Evolutionary conservation across 1,284 basidiomycete species (phyloP), one percentile per base, ranked within the genome.

Genomic region (Ustilago curta): DNA sequence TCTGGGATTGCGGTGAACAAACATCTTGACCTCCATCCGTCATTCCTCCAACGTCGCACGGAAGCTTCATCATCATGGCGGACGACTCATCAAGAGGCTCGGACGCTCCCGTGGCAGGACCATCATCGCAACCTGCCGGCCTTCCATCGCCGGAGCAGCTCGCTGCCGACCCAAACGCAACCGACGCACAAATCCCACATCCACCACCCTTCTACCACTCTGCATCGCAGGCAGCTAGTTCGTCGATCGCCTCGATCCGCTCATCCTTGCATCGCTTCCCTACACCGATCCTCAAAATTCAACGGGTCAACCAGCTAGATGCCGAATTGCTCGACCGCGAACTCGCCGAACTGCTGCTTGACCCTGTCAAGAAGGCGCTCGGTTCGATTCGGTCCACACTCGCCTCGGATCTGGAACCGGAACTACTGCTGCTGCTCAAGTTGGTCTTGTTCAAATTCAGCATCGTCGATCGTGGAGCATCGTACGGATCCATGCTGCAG

Each of bases 271-370:
- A 81, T 19, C 50, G 63, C n/a, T 82, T 83, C 52, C 73, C 81
- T 12, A 78, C 81, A 16, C 79, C 83, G 5, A 64, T 72, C n/a
- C 75, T 83, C 44, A 79, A 79, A 35, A 79, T 84, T 40, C 82
- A 83, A 50, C 70, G 95, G 55, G 94, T 98, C 43, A 92, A 92
- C 27, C 94, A 97, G 86, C 89, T 98, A 50, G 97, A 99, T 85
- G 91, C 96, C 0, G 92, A 95, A 79, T 88, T 96, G 31, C 89
- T 99, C 48, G 97, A 99, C 86, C 90, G 91, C 66, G 95, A 98
- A 76, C 89, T 99, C 18, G 90, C 92, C 19, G 89, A 91, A 27
- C 87, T 97, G 69, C 88, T 99, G 19, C 90, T 90, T 76, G 93
- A 93, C 59, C 94, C 94, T n/a, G 85, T 98, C 47, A 88, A 88